Evolutionary conservation across 2,329 filamentous ascomycete genomes (phyloP).

Genomic region (Triangularia verruculosa): DNA sequence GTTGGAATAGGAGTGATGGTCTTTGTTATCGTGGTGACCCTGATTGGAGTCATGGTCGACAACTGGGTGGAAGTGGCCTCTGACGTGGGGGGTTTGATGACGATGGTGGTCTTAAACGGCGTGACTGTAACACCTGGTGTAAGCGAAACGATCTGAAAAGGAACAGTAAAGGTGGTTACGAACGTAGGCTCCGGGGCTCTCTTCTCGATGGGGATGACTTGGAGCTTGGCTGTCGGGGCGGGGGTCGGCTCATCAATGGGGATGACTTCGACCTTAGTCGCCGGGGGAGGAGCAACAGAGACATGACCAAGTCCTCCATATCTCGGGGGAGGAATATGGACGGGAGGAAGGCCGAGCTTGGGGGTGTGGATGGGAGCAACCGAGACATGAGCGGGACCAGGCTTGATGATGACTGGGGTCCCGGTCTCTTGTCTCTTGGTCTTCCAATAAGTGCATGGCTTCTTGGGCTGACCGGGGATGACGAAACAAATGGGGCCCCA

Average conservation of each 20-base stretch:
- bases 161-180: not conserved
- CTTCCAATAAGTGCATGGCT: not conserved
- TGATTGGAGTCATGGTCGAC: not conserved
- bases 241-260: not conserved
- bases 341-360: too few species aligned
- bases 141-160: not conserved
- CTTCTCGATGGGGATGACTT: not conserved
- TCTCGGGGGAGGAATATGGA: not conserved
- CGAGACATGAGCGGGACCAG: too few species aligned
- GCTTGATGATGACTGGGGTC: too few species aligned
- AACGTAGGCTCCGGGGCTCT: not conserved
- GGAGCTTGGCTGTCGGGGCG: not conserved
- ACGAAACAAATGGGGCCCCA: not conserved
- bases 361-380: too few species aligned
- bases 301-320: not conserved
- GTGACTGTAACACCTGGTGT: not conserved
- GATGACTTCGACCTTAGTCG: not conserved
- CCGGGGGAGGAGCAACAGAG: not conserved
- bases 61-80: not conserved
- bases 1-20: not conserved
- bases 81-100: not conserved
- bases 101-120: not conserved
- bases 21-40: not conserved
- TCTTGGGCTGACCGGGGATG: not conserved
- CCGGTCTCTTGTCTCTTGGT: not conserved